Conservation (phyloP, 1,284 basidiomycete genomes). For the Phenoliferia sp. region DNA sequence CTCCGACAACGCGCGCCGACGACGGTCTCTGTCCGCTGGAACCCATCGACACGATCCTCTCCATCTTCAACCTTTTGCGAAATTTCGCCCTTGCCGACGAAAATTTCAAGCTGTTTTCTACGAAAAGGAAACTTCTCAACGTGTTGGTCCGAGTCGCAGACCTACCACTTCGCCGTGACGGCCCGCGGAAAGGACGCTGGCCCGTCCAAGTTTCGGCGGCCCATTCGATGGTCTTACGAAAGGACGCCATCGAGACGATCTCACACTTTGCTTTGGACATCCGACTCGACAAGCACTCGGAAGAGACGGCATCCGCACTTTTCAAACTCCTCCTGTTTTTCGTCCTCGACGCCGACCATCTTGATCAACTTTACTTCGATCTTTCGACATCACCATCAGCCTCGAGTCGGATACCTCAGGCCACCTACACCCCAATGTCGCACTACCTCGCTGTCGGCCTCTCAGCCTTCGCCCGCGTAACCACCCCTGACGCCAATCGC, state of each 20-base stretch:
- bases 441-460: conserved; percentile 68
- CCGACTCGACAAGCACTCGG: conserved; percentile 8
- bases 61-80: conserved; percentile 73
- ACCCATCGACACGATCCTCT: conserved; percentile 63
- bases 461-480: conserved; percentile 73
- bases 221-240: conserved; percentile 45
- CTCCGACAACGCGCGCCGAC: conserved; percentile 7
- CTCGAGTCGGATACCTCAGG: conserved; percentile 6
- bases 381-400: conserved; percentile 12
- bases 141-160: conserved; percentile 61
- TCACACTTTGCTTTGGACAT: conserved; percentile 20
- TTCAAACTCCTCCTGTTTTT: conserved; percentile 30
- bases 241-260: conserved; percentile 25
- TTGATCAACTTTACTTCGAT: conserved; percentile 19
- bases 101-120: conserved; percentile 65
- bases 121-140: conserved; percentile 60
- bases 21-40: conserved; percentile 51
- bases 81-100: conserved; percentile 73
- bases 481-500: conserved; percentile 73
- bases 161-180: conserved; percentile 41
- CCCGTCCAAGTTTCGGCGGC: conserved; percentile 56
- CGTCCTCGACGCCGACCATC: conserved; percentile 24
- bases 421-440: conserved; percentile 50
- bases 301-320: background rate
- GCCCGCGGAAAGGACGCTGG: conserved; percentile 27